Evolutionary conservation across 192 early-diverging fungal genomes (phyloP), one percentile per base, ranked within the genome.

Genomic region (Coemansia sp.): DNA sequence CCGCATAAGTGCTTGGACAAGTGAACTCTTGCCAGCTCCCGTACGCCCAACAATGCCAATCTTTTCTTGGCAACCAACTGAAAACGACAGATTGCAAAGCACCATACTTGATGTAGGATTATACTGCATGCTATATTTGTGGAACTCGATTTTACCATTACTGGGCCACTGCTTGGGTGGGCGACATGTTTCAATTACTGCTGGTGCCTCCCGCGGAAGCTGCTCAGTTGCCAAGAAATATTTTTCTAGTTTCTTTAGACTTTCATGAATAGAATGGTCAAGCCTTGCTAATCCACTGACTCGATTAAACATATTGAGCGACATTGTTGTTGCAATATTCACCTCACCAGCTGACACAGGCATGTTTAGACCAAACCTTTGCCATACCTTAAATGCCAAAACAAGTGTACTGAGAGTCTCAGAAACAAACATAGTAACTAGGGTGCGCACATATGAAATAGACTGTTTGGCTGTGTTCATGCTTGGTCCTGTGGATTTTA

Each of bases 41-140:
- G 92, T 93, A 5, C 94, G 83, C 22, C 94, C 94, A 22, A 96
- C 92, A 10, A 96, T 84, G 19, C 90, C 94, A 64, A 93, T 80
- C 57, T 88, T 91, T 23, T 90, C 88, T 1, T 82, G 84, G 0
- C 76, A 69, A 21, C 73, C 82, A 49, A 92, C 73, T 8, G 70
- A 45, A 43, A 91, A 60, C 8, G 76, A 77, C 25, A 94, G 59
- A 35, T 86, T 45, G 11, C 52, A 23, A 2, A 74, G 66, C 7
- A 59, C 64, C 52, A 51, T 17, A 3, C 61, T 45, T 5, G 38
- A 17, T 4, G 27, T 59, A 3, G 27, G 11, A 0, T 14, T 32
- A 43, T 73, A 74, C 21, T 62, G 61, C 72, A 74, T 60, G 35
- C 60, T 57, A 58, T 67, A 70, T 19, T 60, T 56, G 5, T 49